Percentiles rank a stretch among this genome's conserved stretches.
Conservation (phyloP, 441 rosid genomes). For the Euphorbia schlechtendalii region DNA sequence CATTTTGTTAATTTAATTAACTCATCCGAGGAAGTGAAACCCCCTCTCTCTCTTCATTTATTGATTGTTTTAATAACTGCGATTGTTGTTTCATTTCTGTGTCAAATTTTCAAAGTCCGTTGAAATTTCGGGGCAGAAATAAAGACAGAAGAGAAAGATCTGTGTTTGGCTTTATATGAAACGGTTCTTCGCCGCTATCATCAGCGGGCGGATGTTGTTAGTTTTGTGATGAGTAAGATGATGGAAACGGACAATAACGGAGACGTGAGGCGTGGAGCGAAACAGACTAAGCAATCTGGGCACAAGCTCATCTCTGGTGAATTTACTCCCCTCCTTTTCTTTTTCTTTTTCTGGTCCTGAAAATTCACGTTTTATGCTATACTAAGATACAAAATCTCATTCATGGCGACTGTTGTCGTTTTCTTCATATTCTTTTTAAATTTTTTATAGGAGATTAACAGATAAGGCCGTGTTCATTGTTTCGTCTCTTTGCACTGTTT, state of each 20-base stretch:
- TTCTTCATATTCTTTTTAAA: slow-evolving; percentile 17
- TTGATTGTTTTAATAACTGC: background rate
- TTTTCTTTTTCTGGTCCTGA: slow-evolving; percentile 5
- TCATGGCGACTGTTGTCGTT: slow-evolving; percentile 28
- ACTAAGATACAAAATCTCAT: slow-evolving; percentile 28
- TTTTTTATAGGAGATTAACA: slow-evolving; percentile 25
- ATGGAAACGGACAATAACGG: slow-evolving; percentile 50
- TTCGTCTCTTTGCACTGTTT: slow-evolving; percentile 9
- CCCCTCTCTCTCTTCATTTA: background rate
- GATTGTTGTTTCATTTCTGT: background rate
- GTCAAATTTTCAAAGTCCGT: background rate
- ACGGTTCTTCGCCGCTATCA: slow-evolving; percentile 22
- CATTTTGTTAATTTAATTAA: slow-evolving; percentile 10
- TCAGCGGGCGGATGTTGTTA: slow-evolving; percentile 7
- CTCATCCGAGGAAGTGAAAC: background rate
- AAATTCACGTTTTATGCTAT: background rate
- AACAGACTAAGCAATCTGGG: slow-evolving; percentile 47
- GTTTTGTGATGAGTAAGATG: slow-evolving; percentile 21
- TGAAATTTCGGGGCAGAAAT: slow-evolving; percentile 4
- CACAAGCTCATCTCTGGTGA: slow-evolving; percentile 37
- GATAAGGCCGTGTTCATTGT: slow-evolving; percentile 28
- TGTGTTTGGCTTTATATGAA: slow-evolving; percentile 24
- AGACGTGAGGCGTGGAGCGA: slow-evolving; percentile 53
- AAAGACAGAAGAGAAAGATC: slow-evolving; percentile 24
- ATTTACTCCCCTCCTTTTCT: slow-evolving; percentile 19